Evolutionary conservation across 2,329 filamentous ascomycete species (phyloP).

Genomic region (Fusarium robinianum): DNA sequence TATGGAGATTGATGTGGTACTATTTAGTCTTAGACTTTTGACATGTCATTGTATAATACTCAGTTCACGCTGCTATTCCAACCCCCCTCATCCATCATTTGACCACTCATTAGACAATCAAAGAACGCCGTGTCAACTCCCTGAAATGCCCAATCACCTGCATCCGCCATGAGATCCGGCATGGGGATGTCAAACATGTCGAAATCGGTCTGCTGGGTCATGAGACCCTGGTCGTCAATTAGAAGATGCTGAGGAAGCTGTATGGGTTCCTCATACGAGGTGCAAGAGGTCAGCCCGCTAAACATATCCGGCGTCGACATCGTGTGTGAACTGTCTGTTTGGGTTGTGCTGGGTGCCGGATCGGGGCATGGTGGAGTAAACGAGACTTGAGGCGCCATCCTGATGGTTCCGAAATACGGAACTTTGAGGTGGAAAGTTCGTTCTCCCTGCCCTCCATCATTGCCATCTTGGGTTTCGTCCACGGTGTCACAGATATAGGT

Average conservation of each 20-base stretch:
- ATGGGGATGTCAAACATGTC: constrained; percentile 3
- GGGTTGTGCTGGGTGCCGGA: background rate
- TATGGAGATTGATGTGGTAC: too few species aligned
- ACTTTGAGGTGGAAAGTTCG: background rate
- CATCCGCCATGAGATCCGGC: constrained; percentile 7
- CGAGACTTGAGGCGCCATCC: constrained; percentile 1
- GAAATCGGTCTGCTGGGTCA: background rate
- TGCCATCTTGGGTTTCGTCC: too few species aligned
- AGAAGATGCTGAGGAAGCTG: background rate
- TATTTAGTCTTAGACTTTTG: too few species aligned
- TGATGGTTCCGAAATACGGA: constrained; percentile 5
- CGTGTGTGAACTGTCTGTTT: constrained; percentile 1
- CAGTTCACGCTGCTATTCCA: too few species aligned
- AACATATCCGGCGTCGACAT: background rate
- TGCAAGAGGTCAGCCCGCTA: too few species aligned
- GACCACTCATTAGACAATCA: constrained; percentile 9
- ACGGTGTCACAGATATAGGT: background rate
- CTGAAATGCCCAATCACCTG: constrained; percentile 18
- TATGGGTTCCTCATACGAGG: too few species aligned
- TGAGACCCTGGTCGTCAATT: background rate
- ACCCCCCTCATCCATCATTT: background rate
- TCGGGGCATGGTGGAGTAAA: background rate
- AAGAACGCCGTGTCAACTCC: constrained; percentile 20
- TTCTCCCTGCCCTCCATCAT: too few species aligned
- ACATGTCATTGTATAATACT: too few species aligned